Base-by-base conservation (phyloP, 2,329 filamentous ascomycete species). In the Fusarium sp. region DNA sequence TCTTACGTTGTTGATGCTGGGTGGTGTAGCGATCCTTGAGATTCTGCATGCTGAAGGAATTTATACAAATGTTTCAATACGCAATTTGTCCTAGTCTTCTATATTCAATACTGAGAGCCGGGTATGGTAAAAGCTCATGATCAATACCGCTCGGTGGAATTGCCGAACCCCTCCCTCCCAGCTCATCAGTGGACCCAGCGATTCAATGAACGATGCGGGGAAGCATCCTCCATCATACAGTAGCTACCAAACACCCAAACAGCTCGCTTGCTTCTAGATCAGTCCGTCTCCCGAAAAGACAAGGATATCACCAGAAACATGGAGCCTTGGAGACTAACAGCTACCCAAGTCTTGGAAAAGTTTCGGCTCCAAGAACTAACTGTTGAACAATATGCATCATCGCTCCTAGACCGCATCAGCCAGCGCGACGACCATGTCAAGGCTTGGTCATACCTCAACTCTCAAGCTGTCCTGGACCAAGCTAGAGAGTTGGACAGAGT, bases 401-500 rank as follows among this genome's bases (percentile, higher is more conserved):
- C 84, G 0, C 75, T 87, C 0, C 78, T 87, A 3, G 54, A 70
- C 0, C 82, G 79, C 3, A 83, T 87, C 55, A 67, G 78, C 9
- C 59, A 76, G 6, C 78, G 84, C 2, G 82, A 87, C 56, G 60
- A 74, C 2, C 65, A 75, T 2, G 80, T 87, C 3, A 81, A 83
- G 57, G 85, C 84, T 7, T 87, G 85, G 85, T 83, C 79, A 0
- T 80, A 82, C 58, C 74, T 86, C 1, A 73, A 83, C 48, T 77
- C 77, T 0, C 75, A 79, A 0, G 68, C 77, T 14, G 81, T 88
- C 1, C 72, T 88, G 1, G 70, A 77, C 9, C 81, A 84, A 43
- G 87, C 87, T 0, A 79, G 74, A 27, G 70, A 72, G 14, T 79
- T 89, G 0, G 87, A 89, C 58, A 61, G 75, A 15, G 63, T 88